Conservation (phyloP, 371 early-diverging fungal species). For the Zopfochytrium polystomum region DNA sequence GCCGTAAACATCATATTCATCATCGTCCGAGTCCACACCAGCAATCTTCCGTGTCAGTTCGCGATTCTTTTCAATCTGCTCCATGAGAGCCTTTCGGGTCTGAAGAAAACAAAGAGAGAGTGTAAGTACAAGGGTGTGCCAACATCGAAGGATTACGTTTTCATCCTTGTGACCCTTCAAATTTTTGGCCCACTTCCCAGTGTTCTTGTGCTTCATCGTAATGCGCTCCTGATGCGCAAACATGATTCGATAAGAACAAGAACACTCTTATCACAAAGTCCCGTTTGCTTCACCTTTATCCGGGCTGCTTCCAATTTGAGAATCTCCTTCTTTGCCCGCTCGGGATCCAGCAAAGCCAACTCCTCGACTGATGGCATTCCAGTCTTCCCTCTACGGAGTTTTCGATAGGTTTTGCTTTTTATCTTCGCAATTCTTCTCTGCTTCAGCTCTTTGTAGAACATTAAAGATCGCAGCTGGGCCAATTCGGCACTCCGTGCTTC, state of each 20-base stretch:
- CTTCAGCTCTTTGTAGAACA: constrained; percentile 90
- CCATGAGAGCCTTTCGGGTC: constrained; percentile 77
- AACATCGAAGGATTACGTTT: no score
- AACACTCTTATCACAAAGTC: background rate
- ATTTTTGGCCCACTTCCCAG: constrained; percentile 90
- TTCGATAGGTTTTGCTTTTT: constrained; percentile 90
- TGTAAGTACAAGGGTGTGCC: no score
- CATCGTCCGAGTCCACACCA: constrained; percentile 50
- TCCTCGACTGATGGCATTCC: constrained; percentile 50
- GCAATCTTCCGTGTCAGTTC: constrained; percentile 76
- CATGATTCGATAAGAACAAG: background rate
- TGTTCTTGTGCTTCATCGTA: constrained; percentile 89
- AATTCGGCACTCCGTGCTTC: constrained; percentile 69
- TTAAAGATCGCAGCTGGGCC: constrained; percentile 84
- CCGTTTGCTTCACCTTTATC: constrained; percentile 48
- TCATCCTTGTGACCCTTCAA: no score
- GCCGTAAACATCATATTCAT: constrained; percentile 47
- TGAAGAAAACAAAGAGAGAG: constrained; percentile 38
- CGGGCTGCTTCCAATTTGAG: constrained; percentile 70
- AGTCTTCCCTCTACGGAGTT: constrained; percentile 74
- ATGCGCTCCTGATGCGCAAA: constrained; percentile 71
- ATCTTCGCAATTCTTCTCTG: constrained; percentile 92
- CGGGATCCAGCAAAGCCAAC: constrained; percentile 71
- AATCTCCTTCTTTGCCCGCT: constrained; percentile 57
- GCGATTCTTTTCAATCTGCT: constrained; percentile 81